Conservation (phyloP, 164 flowering plant species). For the Umbilicus rupestris region DNA sequence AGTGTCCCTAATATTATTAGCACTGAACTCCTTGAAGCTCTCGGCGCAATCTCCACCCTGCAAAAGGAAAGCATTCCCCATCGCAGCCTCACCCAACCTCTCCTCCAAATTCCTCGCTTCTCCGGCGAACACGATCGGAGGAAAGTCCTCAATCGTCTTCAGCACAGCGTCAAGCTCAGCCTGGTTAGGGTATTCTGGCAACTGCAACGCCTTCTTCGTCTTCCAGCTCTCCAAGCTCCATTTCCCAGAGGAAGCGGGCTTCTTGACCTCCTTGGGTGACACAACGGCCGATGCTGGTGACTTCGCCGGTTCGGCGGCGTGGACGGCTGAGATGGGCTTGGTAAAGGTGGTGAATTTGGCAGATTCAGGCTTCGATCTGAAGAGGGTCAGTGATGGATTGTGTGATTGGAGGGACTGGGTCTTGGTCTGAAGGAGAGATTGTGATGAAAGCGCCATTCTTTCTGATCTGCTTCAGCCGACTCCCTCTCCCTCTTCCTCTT, state of each 20-base stretch:
- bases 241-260: constrained; percentile 14
- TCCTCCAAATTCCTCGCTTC: constrained; percentile 45
- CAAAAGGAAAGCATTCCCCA: constrained; percentile 38
- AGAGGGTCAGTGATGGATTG: constrained; percentile 4
- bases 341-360: neutral
- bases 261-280: constrained; percentile 9
- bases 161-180: constrained; percentile 26
- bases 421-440: neutral
- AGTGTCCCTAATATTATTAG: constrained; percentile 37
- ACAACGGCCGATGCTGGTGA: constrained; percentile 4
- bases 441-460: constrained; percentile 4
- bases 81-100: constrained; percentile 33
- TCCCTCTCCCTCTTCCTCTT: neutral
- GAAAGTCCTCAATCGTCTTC: constrained; percentile 31
- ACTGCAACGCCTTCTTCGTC: constrained; percentile 33
- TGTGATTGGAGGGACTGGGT: neutral
- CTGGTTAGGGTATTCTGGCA: constrained; percentile 38
- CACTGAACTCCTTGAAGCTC: constrained; percentile 50
- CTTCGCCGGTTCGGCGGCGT: constrained; percentile 29
- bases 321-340: constrained; percentile 26
- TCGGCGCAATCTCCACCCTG: constrained; percentile 52
- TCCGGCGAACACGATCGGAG: constrained; percentile 44
- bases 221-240: constrained; percentile 32
- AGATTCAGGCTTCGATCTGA: neutral
- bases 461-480: neutral